Percentiles rank a stretch among this genome's conserved stretches.
phyloP scores from a whole-genome alignment of 2,329 filamentous ascomycete species.

The Purpureocillium takamizusanense region DNA sequence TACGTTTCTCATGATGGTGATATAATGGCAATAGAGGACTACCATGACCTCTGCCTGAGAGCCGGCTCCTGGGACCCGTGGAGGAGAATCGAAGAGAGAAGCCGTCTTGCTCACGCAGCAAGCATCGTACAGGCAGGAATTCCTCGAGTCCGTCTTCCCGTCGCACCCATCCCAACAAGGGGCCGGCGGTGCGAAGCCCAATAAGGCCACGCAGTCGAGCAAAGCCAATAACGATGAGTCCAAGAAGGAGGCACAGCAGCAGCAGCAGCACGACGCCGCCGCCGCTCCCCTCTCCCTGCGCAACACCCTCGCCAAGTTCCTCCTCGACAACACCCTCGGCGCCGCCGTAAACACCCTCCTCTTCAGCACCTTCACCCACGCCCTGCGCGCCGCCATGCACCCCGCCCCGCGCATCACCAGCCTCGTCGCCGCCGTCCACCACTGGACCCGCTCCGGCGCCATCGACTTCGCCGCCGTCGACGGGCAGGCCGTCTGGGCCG shows the following conservation, averaged over 20 bases:
- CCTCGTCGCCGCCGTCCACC: conserved; percentile 22
- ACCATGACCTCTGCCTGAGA: too few species aligned
- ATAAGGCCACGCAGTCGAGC: not conserved
- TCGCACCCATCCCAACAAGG: conserved; percentile 46
- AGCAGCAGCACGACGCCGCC: conserved; percentile 6
- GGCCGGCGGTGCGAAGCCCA: not conserved
- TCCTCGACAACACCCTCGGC: conserved; percentile 61
- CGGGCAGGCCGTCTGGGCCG: conserved; percentile 32
- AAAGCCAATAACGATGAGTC: conserved; percentile 14
- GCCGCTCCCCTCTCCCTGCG: conserved; percentile 36
- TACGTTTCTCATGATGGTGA: conserved; percentile 30
- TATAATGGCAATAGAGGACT: too few species aligned
- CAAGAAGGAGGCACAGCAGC: conserved; percentile 5
- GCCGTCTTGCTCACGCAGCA: conserved; percentile 7
- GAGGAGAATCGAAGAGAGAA: not conserved
- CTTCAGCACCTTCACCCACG: conserved; percentile 51
- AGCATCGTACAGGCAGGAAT: conserved; percentile 55
- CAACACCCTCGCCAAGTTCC: conserved; percentile 60
- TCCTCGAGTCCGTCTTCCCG: conserved; percentile 66
- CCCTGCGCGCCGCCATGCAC: conserved; percentile 41
- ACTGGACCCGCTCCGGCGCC: conserved; percentile 27
- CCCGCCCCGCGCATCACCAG: conserved; percentile 26
- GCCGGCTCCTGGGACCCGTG: too few species aligned
- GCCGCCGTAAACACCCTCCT: conserved; percentile 56
- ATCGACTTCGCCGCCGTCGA: conserved; percentile 37